A percentile compares a stretch with the other conserved stretches of the same genome.
Evolutionary conservation across 495 filamentous ascomycete genomes (phyloP).

Genomic region (Penicillium samsonianum): DNA sequence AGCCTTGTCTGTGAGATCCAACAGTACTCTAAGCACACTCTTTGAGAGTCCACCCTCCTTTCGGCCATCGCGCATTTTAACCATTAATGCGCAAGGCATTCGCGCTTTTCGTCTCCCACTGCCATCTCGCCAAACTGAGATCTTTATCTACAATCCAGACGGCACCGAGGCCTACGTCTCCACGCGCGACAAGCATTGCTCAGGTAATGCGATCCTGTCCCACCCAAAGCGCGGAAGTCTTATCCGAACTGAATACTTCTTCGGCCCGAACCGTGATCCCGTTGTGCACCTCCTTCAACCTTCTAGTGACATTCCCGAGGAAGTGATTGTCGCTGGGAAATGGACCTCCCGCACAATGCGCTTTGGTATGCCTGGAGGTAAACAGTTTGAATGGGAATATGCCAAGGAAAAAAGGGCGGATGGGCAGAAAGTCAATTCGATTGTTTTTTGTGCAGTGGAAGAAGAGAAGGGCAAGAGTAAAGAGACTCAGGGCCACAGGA

Average conservation of each 20-base stretch:
- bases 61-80: slow-evolving; percentile 30
- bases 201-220: slow-evolving; percentile 42
- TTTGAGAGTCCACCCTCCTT: slow-evolving; percentile 12
- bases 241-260: slow-evolving; percentile 50
- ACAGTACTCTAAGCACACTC: slow-evolving; percentile 15
- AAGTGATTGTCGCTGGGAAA: slow-evolving; percentile 19
- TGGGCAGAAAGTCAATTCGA: slow-evolving; percentile 31
- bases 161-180: slow-evolving; percentile 42
- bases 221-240: slow-evolving; percentile 28
- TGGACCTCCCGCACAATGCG: slow-evolving; percentile 39
- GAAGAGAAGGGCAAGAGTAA: slow-evolving; percentile 8
- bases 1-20: slow-evolving; percentile 11
- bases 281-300: slow-evolving; percentile 28
- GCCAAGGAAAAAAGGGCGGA: slow-evolving; percentile 35
- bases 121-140: slow-evolving; percentile 42
- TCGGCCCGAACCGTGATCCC: slow-evolving; percentile 46
- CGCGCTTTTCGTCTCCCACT: slow-evolving; percentile 44
- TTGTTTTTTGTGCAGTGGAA: slow-evolving; percentile 34
- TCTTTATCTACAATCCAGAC: slow-evolving; percentile 43
- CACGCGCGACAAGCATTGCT: slow-evolving; percentile 41
- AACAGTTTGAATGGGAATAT: slow-evolving; percentile 53
- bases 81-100: slow-evolving; percentile 50
- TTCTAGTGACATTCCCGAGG: slow-evolving; percentile 6
- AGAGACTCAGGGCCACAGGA: not conserved
- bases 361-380: slow-evolving; percentile 40